Percentiles rank a stretch among this genome's conserved stretches.
Evolutionary conservation across 176 grass and related monocot species (phyloP).

Genomic region (Ananas comosus): DNA sequence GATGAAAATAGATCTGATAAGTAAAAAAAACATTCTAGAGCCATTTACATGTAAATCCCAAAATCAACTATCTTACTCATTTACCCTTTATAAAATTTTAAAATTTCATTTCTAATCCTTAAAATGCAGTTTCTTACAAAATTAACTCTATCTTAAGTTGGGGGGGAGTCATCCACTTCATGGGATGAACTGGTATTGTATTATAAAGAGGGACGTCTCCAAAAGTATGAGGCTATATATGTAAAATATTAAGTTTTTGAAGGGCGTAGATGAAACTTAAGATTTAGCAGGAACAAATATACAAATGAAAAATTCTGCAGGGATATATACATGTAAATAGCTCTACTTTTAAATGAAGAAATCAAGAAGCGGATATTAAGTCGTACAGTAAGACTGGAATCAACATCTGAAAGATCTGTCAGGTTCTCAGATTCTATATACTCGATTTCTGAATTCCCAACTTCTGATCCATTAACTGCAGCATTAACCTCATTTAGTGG

Average conservation of each 20-base stretch:
- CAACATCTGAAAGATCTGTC: slow-evolving; percentile 21
- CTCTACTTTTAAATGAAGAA: neutral
- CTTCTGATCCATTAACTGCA: slow-evolving; percentile 18
- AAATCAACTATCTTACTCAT: too few species aligned
- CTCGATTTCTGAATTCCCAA: slow-evolving; percentile 23
- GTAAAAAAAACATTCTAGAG: neutral
- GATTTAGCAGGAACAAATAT: neutral
- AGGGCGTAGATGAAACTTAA: slow-evolving; percentile 7
- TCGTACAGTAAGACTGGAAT: slow-evolving; percentile 24
- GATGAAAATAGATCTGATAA: neutral
- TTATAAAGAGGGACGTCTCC: too few species aligned
- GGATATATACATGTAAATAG: too few species aligned
- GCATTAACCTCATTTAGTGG: slow-evolving; percentile 9
- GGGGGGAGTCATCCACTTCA: too few species aligned
- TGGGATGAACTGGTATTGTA: too few species aligned
- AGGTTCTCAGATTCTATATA: slow-evolving; percentile 30
- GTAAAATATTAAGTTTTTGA: neutral
- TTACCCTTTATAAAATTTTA: too few species aligned
- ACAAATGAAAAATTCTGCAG: neutral
- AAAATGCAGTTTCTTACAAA: too few species aligned
- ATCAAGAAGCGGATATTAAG: neutral
- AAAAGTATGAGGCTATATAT: too few species aligned
- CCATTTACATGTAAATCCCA: too few species aligned
- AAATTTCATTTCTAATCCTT: too few species aligned
- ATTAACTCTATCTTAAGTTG: too few species aligned